Base-by-base conservation (phyloP, 139 green algal species). In the Edaphochlamys debaryana region DNA sequence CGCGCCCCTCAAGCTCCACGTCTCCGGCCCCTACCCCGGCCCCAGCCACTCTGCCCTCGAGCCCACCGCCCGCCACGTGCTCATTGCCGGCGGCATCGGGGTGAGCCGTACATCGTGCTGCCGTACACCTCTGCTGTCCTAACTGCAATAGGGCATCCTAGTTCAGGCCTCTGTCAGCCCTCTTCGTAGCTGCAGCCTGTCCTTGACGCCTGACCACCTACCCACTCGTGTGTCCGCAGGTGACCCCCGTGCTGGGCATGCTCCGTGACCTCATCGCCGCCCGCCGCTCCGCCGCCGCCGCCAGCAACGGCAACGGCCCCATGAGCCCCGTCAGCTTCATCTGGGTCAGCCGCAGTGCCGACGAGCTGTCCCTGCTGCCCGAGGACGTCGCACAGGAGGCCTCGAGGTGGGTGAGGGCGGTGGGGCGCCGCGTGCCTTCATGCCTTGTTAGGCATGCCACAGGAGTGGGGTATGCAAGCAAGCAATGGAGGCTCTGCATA, bases 191-290 rank as follows among this genome's bases (percentile, higher is more conserved):
- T 22, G 29, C 15, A 63, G 6, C 54, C 20, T 19, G 20, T 29
- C 20, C 13, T 32, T 30, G 20, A 29, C 54, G 4, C 60, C 4
- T 38, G 30, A 29, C 9, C 62, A 17, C 50, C 6, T 22, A 58
- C 50, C 6, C 50, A 6, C 27, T 20, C 32, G 32, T 66, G 32
- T 25, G 2, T 19, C 2, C 56, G n/a, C 42, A 82, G 75, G 62
- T 72, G 9, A 82, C 75, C 3, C 75, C 75, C 36, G 76, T 42
- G 1, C 62, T 82, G 32, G 76, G 76, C 37, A 82, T 82, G 76
- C 20, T 82, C 22, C 62, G 32, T 6, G 62, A 82, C 42, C 62
- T 82, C 42, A 63, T 82, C 32, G 62, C 62, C 42, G 32, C 29
- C n/a, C 62, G 63, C n/a, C 41, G 42, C 40, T 30, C 58, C 58